A percentile compares a stretch with the other conserved stretches of the same genome.
Evolutionary conservation across 345 rosid species (phyloP).

Genomic region (Erucastrum elatum): DNA sequence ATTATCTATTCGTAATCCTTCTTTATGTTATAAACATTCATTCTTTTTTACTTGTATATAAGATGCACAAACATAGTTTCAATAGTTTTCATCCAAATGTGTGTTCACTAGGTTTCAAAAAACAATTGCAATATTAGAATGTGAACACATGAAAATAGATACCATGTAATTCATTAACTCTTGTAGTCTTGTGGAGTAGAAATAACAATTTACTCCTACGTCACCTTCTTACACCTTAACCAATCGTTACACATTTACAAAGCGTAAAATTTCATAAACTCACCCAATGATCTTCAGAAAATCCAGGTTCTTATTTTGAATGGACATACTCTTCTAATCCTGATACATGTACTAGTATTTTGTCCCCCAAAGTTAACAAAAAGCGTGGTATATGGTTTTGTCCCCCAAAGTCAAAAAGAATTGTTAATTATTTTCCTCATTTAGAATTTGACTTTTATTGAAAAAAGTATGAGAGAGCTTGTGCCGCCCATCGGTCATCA

Average conservation of each 20-base stretch:
- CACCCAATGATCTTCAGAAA: not conserved
- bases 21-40: not conserved
- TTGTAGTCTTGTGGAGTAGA: not conserved
- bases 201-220: not conserved
- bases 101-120: not conserved
- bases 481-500: slow-evolving; percentile 37
- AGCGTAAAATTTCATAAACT: not conserved
- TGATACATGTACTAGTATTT: too few species aligned
- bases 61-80: too few species aligned
- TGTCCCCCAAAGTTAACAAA: too few species aligned
- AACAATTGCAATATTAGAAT: not conserved
- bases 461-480: not conserved
- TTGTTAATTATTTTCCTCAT: slow-evolving; percentile 13
- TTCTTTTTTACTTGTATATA: not conserved
- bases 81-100: not conserved
- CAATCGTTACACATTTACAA: not conserved
- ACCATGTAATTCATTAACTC: not conserved
- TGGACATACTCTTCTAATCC: not conserved
- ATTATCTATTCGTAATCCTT: not conserved
- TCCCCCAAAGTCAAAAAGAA: slow-evolving; percentile 3
- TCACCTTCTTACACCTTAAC: not conserved
- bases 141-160: not conserved
- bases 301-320: not conserved
- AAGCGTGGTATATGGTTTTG: too few species aligned
- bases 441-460: slow-evolving; percentile 28